Conservation (phyloP, 164 flowering plant genomes). For the Vitis labrusca region DNA sequence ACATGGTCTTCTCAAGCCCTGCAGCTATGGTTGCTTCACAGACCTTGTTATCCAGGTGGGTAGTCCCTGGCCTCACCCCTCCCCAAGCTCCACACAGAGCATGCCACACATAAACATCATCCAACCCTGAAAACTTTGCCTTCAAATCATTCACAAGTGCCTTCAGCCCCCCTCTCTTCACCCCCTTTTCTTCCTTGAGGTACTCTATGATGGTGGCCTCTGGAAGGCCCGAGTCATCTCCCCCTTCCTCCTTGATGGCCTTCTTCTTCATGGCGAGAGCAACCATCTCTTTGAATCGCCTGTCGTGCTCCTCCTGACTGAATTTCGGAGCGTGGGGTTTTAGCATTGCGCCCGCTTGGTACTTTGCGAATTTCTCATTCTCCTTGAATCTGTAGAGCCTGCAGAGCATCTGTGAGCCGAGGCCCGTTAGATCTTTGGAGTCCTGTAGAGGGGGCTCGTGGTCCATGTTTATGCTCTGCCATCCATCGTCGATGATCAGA, state of each 20-base stretch:
- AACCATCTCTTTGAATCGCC: slow-evolving; percentile 6
- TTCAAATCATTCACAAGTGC: slow-evolving; percentile 2
- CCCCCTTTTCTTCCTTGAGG: slow-evolving; percentile 1
- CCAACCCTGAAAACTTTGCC: slow-evolving; percentile 6
- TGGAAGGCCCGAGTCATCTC: not conserved
- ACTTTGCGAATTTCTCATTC: slow-evolving; percentile 6
- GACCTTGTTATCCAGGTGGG: not conserved
- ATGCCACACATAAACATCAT: slow-evolving; percentile 12
- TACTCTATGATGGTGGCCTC: not conserved
- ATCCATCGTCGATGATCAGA: slow-evolving; percentile 8
- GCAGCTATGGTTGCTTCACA: not conserved
- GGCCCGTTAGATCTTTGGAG: slow-evolving; percentile 1
- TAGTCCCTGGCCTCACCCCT: not conserved
- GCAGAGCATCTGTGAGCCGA: slow-evolving; percentile 5
- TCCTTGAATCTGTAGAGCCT: slow-evolving; percentile 6
- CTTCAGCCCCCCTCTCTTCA: not conserved
- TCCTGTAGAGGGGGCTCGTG: slow-evolving; percentile 6
- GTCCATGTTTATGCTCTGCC: slow-evolving; percentile 8
- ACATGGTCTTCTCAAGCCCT: slow-evolving; percentile 2
- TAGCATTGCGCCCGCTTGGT: slow-evolving; percentile 1
- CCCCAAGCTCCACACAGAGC: slow-evolving; percentile 13
- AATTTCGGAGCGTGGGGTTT: not conserved
- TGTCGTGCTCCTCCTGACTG: slow-evolving; percentile 1
- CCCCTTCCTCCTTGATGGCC: not conserved
- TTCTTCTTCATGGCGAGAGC: not conserved